phyloP scores from a whole-genome alignment of 2,329 filamentous ascomycete genomes.

The Colletotrichum caudatum region DNA sequence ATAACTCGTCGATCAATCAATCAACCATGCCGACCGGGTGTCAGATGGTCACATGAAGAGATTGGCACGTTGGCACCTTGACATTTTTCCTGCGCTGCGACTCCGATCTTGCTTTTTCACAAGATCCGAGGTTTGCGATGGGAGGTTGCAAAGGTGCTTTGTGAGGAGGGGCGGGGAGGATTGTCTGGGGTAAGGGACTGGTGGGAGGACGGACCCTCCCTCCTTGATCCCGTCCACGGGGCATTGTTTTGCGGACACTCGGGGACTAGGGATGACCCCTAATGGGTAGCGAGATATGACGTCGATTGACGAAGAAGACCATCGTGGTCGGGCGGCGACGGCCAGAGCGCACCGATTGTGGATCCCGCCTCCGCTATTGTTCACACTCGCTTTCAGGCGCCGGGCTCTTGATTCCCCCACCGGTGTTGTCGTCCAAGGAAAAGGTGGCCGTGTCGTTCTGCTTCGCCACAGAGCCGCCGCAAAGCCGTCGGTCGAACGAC shows the following conservation, averaged over 20 bases:
- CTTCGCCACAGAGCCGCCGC: slow-evolving; percentile 8
- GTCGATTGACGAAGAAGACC: slow-evolving; percentile 28
- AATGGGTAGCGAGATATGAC: slow-evolving; percentile 30
- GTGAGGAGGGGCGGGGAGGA: background rate
- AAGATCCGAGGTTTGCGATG: slow-evolving; percentile 18
- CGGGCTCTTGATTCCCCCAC: slow-evolving; percentile 12
- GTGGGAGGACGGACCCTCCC: slow-evolving; percentile 34
- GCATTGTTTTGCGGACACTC: background rate
- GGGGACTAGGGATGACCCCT: slow-evolving; percentile 18
- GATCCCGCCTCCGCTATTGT: slow-evolving; percentile 7
- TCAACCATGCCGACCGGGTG: slow-evolving; percentile 1
- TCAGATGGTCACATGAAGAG: slow-evolving; percentile 6
- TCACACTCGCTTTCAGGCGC: background rate
- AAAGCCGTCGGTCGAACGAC: background rate
- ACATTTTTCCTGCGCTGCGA: background rate
- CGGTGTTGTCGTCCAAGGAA: slow-evolving; percentile 20
- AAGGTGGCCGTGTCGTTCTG: slow-evolving; percentile 11
- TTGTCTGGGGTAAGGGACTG: slow-evolving; percentile 34
- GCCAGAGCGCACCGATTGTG: slow-evolving; percentile 29
- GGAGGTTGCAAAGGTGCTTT: background rate
- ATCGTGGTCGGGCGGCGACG: slow-evolving; percentile 17
- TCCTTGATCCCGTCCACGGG: slow-evolving; percentile 10
- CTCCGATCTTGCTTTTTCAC: slow-evolving; percentile 3
- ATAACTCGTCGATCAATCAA: slow-evolving; percentile 10
- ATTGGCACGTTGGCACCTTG: background rate